These are phyloP conservation scores for Cutaneotrichosporon sp. DNA, from an alignment of 1,284 basidiomycete genomes.

Conservation along the genomic window DNA sequence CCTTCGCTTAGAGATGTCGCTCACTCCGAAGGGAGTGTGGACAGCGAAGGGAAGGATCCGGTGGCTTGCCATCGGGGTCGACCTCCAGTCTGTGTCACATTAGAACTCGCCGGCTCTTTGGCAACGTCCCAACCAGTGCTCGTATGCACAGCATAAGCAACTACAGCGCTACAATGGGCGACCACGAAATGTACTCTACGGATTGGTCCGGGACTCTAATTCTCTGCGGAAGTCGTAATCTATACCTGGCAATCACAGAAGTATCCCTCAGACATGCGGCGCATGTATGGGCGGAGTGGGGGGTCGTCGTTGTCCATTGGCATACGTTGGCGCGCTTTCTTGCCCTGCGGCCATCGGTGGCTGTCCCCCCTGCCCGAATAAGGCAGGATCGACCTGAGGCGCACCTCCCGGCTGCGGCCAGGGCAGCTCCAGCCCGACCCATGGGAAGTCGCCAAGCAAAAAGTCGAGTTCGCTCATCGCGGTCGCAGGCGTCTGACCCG, in stretches of 20 bases:
- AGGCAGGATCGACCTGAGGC: slow-evolving; percentile 12
- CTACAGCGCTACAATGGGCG: too few relatives aligned
- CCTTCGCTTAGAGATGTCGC: too few relatives aligned
- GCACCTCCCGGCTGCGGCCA: slow-evolving; percentile 5
- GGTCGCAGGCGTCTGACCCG: background rate
- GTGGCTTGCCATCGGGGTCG: too few relatives aligned
- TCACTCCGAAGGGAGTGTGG: too few relatives aligned
- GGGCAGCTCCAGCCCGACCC: slow-evolving; percentile 24
- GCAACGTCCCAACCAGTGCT: too few relatives aligned
- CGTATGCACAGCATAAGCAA: too few relatives aligned
- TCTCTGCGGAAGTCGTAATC: background rate
- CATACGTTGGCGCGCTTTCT: background rate
- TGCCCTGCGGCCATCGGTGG: background rate
- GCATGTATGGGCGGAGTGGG: background rate
- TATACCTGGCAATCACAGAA: background rate
- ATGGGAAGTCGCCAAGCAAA: slow-evolving; percentile 27
- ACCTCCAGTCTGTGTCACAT: too few relatives aligned
- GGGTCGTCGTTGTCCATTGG: background rate
- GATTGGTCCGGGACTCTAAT: too few relatives aligned
- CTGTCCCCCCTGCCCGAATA: background rate
- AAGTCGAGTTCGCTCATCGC: slow-evolving; percentile 26
- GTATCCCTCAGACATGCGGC: too few relatives aligned
- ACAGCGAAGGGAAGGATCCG: too few relatives aligned
- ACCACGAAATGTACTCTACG: too few relatives aligned
- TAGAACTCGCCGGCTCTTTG: too few relatives aligned